Evolutionary conservation across 2,329 filamentous ascomycete species (phyloP).

Genomic region (Thelonectria rubi): DNA sequence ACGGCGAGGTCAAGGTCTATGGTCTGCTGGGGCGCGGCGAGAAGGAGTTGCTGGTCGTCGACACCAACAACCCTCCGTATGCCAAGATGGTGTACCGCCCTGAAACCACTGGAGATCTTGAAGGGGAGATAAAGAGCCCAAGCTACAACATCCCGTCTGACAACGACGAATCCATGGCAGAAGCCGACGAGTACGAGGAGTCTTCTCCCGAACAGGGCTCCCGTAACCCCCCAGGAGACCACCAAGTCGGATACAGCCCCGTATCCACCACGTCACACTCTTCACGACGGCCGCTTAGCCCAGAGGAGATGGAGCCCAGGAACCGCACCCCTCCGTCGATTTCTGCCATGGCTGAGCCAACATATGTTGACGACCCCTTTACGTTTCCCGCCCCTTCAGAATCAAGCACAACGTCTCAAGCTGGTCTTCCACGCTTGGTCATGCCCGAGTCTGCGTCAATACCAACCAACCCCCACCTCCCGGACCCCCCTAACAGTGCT

Average conservation of each 20-base stretch:
- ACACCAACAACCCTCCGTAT: constrained; percentile 60
- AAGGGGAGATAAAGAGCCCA: neutral
- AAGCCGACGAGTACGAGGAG: neutral
- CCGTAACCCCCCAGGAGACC: neutral
- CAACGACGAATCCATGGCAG: neutral
- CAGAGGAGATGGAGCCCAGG: neutral
- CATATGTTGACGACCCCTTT: constrained; percentile 9
- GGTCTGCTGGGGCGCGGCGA: constrained; percentile 76
- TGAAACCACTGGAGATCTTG: neutral
- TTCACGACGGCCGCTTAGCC: neutral
- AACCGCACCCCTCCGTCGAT: neutral
- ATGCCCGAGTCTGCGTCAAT: constrained; percentile 35
- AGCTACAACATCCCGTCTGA: constrained; percentile 1
- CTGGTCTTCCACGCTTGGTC: constrained; percentile 39
- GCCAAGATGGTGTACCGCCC: constrained; percentile 54
- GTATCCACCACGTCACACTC: neutral
- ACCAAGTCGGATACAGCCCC: neutral
- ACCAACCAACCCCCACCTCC: constrained; percentile 11
- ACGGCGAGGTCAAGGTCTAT: constrained; percentile 73
- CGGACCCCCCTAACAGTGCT: constrained; percentile 28
- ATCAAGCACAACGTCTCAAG: constrained; percentile 46
- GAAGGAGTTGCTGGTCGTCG: constrained; percentile 73
- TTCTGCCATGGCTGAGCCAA: neutral
- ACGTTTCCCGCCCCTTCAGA: constrained; percentile 46
- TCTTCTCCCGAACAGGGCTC: neutral